Percentiles rank a stretch among this genome's conserved stretches.
Conservation (phyloP, 768 basidiomycete genomes). For the Suillus bovinus region DNA sequence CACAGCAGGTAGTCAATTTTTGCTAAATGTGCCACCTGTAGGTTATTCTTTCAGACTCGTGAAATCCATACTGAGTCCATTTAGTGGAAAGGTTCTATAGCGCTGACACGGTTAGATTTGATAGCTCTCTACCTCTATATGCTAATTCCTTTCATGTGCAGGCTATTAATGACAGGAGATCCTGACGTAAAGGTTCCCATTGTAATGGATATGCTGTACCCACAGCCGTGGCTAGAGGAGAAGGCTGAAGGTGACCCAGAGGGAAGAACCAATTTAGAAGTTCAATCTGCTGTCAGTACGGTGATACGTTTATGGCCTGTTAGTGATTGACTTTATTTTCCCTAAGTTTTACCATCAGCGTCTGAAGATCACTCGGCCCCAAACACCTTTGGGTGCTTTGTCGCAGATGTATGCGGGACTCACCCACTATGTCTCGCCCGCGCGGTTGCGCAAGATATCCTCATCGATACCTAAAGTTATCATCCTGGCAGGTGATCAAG, state of each 20-base stretch:
- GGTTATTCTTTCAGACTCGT: constrained; percentile 18
- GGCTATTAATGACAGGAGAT: constrained; percentile 39
- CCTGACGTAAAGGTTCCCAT: constrained; percentile 48
- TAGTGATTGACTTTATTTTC: neutral
- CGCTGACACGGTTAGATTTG: constrained; percentile 35
- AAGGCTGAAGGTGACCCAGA: constrained; percentile 51
- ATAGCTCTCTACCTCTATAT: neutral
- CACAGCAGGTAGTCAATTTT: constrained; percentile 58
- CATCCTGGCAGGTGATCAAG: constrained; percentile 69
- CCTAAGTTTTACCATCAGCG: constrained; percentile 48
- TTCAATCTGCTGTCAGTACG: constrained; percentile 52
- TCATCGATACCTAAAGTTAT: constrained; percentile 61
- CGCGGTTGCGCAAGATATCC: constrained; percentile 50
- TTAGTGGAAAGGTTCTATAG: constrained; percentile 42
- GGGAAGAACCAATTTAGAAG: constrained; percentile 63
- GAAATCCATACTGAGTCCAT: neutral
- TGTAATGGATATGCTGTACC: constrained; percentile 59
- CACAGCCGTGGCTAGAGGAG: constrained; percentile 58
- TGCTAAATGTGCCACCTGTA: constrained; percentile 67
- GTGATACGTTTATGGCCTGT: neutral
- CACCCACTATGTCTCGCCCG: constrained; percentile 58
- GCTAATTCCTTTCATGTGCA: constrained; percentile 28
- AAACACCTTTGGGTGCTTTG: constrained; percentile 58
- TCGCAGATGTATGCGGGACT: constrained; percentile 74
- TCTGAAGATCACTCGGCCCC: constrained; percentile 53